A percentile compares a stretch with the other conserved stretches of the same genome.
Evolutionary conservation across 306 rosid species (phyloP).

Genomic region (Gastrolobium villosum): DNA sequence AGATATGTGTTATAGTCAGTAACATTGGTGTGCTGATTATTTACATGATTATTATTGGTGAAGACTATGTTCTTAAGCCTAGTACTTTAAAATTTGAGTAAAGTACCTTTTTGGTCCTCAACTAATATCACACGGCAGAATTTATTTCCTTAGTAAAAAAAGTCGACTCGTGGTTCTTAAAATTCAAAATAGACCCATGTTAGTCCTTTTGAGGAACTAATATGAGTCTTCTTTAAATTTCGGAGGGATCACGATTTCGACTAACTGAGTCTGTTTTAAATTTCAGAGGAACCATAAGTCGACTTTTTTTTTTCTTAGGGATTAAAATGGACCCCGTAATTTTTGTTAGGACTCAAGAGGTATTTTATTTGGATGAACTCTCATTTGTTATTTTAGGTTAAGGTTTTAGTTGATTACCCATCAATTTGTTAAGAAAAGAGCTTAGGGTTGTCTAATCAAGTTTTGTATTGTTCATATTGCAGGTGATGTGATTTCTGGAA

Average conservation of each 20-base stretch:
- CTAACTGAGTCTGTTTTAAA: no score
- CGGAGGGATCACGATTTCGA: no score
- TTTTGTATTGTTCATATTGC: conserved; percentile 49
- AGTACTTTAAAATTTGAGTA: conserved; percentile 8
- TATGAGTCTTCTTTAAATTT: no score
- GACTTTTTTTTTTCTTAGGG: no score
- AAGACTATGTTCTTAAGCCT: conserved; percentile 29
- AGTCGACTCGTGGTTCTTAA: not conserved
- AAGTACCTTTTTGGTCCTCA: not conserved
- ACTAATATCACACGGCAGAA: no score
- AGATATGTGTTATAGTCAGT: conserved; percentile 69
- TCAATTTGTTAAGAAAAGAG: conserved; percentile 30
- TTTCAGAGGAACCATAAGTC: no score
- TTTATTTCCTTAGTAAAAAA: no score
- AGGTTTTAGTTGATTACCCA: conserved; percentile 1
- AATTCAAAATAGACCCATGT: not conserved
- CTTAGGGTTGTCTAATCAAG: conserved; percentile 43
- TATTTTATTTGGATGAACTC: not conserved
- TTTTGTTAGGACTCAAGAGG: conserved; percentile 30
- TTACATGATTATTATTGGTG: conserved; percentile 91
- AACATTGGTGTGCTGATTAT: conserved; percentile 78
- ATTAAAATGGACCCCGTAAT: conserved; percentile 58
- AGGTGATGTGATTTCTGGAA: conserved; percentile 97
- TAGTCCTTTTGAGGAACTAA: no score
- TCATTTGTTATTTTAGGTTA: not conserved